phyloP scores from a whole-genome alignment of 306 rosid genomes.

The Canavalia ensiformis region DNA sequence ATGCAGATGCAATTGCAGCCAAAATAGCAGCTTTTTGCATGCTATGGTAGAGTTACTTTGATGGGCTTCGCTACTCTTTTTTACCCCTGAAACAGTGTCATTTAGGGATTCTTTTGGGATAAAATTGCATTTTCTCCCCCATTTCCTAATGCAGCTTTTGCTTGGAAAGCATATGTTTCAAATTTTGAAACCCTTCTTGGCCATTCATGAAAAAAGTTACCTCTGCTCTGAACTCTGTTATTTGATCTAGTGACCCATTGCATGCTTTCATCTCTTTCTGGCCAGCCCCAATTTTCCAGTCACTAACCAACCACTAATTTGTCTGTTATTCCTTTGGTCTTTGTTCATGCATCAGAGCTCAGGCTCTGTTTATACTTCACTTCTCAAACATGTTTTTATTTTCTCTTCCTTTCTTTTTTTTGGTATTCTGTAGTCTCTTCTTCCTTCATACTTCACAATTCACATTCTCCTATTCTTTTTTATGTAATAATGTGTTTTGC shows the following conservation, averaged over 20 bases:
- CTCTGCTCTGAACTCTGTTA: not conserved
- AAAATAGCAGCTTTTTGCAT: not conserved
- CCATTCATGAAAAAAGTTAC: not conserved
- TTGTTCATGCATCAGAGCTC: not conserved
- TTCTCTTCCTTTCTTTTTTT: not conserved
- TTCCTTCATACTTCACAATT: not conserved
- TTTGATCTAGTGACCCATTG: not conserved
- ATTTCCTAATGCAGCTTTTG: not conserved
- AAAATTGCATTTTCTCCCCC: too few species aligned
- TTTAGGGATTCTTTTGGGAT: not conserved
- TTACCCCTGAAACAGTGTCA: not conserved
- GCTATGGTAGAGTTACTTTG: not conserved
- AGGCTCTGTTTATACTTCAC: not conserved
- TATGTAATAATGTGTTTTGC: not conserved
- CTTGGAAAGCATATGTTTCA: not conserved
- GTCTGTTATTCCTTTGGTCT: not conserved
- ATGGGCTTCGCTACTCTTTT: not conserved
- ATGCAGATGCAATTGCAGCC: not conserved
- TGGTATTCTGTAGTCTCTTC: not conserved
- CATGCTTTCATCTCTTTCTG: not conserved
- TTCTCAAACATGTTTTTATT: not conserved
- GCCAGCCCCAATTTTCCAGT: not conserved
- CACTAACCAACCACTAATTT: not conserved
- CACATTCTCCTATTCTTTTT: not conserved
- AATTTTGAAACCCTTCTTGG: not conserved